Evolutionary conservation across 2,329 filamentous ascomycete species (phyloP), one percentile per base, ranked within the genome.

Genomic region (Nemania abortiva): DNA sequence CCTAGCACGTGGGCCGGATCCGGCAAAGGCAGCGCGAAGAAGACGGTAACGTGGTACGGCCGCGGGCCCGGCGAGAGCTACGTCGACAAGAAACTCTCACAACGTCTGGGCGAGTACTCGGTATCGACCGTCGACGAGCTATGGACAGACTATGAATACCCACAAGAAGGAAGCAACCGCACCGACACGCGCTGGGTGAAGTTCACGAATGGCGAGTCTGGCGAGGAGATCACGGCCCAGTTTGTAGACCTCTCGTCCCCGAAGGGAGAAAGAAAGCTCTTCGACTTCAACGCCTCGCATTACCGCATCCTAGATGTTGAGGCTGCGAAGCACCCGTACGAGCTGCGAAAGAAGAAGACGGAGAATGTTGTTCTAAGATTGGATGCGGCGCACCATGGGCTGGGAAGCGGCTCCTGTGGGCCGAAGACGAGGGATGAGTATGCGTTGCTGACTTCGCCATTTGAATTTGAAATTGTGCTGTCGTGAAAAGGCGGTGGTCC

Each of bases 41-140:
- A 71, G 0, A 65, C 72, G 0, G 82, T 83, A 2, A 78, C 79
- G 1, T 93, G 90, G 90, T 92, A 89, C 74, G 90, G 90, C 3
- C 87, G 88, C 13, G 91, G 91, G 0, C 89, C 89, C 0, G 89
- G 89, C 6, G 90, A 92, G 79, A 87, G 84, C 27, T 93, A 92
- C 80, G 82, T 84, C 24, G 91, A 93, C 80, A 91, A 87, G 81
- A 91, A 91, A 77, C 77, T 85, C 18, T 87, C 87, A 6, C 89
- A 91, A 76, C 81, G 80, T 0, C 79, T 89, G 1, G 90, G 88
- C 1, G 83, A 84, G 65, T 89, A 84, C 77, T 77, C 79, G 3
- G 74, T 78, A 1, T 72, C 74, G 2, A 27, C 57, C 1, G 79
- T 89, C 1, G 84, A 86, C 37, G 82, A 86, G 2, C 82, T 92